These are phyloP conservation scores for Calycina herbarum DNA, from an alignment of 2,329 filamentous ascomycete genomes.

Conservation along the genomic window DNA sequence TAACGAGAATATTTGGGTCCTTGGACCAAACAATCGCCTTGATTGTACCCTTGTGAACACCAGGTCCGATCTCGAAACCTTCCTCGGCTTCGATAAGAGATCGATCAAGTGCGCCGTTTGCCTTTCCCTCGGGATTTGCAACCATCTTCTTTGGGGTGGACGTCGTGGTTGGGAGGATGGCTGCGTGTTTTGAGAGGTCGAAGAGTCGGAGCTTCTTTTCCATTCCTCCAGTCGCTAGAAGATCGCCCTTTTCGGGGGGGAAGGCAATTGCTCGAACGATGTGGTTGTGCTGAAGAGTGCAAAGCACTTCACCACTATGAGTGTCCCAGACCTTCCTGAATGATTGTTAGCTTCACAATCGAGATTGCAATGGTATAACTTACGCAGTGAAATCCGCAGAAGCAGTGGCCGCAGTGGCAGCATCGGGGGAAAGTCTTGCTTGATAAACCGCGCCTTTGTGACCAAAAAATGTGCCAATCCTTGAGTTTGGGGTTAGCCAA, in stretches of 20 bases:
- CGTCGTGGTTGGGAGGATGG: conserved; percentile 35
- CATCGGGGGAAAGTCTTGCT: conserved; percentile 84
- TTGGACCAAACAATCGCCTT: conserved; percentile 95
- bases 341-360: conserved; percentile 35
- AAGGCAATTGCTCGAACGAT: conserved; percentile 95
- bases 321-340: conserved; percentile 96
- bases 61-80: conserved; percentile 84
- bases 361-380: conserved; percentile 37
- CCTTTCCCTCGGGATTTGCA: conserved; percentile 32
- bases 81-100: conserved; percentile 57
- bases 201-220: conserved; percentile 97
- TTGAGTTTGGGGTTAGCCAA: conserved; percentile 36
- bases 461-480: conserved; percentile 95
- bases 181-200: conserved; percentile 63
- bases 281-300: conserved; percentile 87
- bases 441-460: conserved; percentile 99
- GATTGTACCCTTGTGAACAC: conserved; percentile 82
- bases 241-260: conserved; percentile 74
- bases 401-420: conserved; percentile 84
- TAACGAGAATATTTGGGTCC: conserved; percentile 85
- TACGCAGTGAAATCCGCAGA: conserved; percentile 95
- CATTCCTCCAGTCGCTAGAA: conserved; percentile 89
- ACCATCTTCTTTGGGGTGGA: conserved; percentile 14
- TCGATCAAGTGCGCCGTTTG: conserved; percentile 38
- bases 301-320: conserved; percentile 84